Evolutionary conservation across 805 yeast genomes (phyloP), one percentile per base, ranked within the genome.

Genomic region (Metschnikowia colocasiae): DNA sequence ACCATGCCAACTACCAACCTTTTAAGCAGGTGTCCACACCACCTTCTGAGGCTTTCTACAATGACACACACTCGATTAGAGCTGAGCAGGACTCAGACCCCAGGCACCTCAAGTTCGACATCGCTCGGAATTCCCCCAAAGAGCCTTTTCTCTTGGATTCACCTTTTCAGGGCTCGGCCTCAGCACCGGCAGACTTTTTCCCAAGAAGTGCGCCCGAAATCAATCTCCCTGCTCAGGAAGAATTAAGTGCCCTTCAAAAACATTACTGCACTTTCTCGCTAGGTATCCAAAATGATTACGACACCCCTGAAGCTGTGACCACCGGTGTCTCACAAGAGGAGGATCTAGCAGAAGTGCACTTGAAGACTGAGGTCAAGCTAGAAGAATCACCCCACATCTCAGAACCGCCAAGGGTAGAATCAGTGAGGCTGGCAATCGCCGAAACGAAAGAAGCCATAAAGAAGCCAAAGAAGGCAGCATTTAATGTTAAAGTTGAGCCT

Each of bases 81-180:
- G 18, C 41, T 18, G 41, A 38, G 41, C 25, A 25, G 32, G 41
- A 38, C 41, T 38, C 41, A 27, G 31, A 26, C 31, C 4, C 32
- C 23, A 27, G 31, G 22, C 33, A 18, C 3, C 8, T 13, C 8
- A n/a, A n/a, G 6, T 4, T 22, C 6, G 38, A 7, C 2, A 7
- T 22, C 3, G 6, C 26, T 8, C 38, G 18, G 6, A n/a, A 22
- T 22, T 35, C 38, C 1, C 27, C 26, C 16, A 22, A n/a, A 13
- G 38, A 35, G 9, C 23, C 25, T 8, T 19, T 18, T 5, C 10
- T 20, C 26, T 9, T 12, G 1, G 25, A 35, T 8, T 8, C 16
- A 3, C 15, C 18, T 22, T 8, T 35, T 13, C 38, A 13, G 12
- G n/a, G 38, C 13, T 22, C 13, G 16, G 22, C 6, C 6, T 20